These are phyloP conservation scores for Teratosphaeriaceae sp. DNA, from an alignment of 2,329 filamentous ascomycete genomes.

Conservation along the genomic window DNA sequence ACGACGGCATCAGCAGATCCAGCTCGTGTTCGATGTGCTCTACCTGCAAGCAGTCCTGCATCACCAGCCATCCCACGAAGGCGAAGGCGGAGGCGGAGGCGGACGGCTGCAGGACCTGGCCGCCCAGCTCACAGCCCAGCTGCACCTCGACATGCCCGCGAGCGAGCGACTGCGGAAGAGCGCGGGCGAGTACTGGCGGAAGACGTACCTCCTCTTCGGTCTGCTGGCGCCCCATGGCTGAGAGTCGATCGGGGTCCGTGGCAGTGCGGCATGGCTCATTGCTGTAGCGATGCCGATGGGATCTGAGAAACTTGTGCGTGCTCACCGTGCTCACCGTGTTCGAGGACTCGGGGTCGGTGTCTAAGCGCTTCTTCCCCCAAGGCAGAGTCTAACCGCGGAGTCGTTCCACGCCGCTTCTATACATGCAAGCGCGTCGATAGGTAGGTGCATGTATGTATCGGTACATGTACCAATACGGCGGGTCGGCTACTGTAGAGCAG, in stretches of 20 bases:
- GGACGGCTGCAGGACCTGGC: constrained; percentile 3
- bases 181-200: constrained; percentile 73
- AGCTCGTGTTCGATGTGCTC: constrained; percentile 38
- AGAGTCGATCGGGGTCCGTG: too few species aligned
- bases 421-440: neutral
- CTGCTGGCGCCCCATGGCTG: constrained; percentile 46
- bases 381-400: constrained; percentile 1
- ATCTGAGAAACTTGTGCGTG: too few species aligned
- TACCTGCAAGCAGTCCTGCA: constrained; percentile 31
- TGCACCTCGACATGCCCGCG: constrained; percentile 44
- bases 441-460: neutral
- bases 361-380: too few species aligned
- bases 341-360: too few species aligned
- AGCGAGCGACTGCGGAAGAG: constrained; percentile 53
- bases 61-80: neutral
- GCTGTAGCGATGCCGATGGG: too few species aligned
- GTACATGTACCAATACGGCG: neutral
- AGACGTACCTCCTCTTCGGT: constrained; percentile 75
- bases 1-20: constrained; percentile 20
- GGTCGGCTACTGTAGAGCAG: too few species aligned
- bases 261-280: too few species aligned
- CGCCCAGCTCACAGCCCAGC: neutral
- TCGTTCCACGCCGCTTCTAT: neutral
- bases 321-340: too few species aligned
- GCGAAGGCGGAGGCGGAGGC: neutral